Conservation (phyloP, 495 filamentous ascomycete species). For the Hamigera avellanea region DNA sequence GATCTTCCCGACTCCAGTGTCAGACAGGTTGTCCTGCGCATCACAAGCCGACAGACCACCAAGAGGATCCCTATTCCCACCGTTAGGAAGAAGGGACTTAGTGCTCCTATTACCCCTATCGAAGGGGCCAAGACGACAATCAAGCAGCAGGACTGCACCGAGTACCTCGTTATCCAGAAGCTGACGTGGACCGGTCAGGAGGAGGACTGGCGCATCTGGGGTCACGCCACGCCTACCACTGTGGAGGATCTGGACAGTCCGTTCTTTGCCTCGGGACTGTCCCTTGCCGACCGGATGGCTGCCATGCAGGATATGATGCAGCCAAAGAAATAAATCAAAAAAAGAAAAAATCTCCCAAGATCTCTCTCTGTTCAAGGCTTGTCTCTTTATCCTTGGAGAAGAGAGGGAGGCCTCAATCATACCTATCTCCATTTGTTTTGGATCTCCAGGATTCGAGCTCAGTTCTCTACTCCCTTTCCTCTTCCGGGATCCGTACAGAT, state of each 20-base stretch:
- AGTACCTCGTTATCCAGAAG: constrained; percentile 72
- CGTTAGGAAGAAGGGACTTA: background rate
- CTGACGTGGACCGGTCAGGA: constrained; percentile 42
- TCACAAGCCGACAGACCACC: constrained; percentile 52
- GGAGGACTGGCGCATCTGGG: constrained; percentile 66
- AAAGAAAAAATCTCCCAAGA: too few species aligned
- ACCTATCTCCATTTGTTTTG: too few species aligned
- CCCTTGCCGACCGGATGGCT: constrained; percentile 20
- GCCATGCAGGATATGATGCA: constrained; percentile 19
- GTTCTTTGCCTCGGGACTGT: constrained; percentile 21
- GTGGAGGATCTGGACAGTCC: constrained; percentile 31
- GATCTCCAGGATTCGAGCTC: too few species aligned
- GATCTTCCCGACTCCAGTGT: constrained; percentile 34
- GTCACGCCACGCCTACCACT: constrained; percentile 49
- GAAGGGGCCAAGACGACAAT: constrained; percentile 7
- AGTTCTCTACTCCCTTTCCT: too few species aligned
- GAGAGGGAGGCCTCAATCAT: too few species aligned
- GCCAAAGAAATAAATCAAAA: constrained; percentile 6
- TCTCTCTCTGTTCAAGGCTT: too few species aligned
- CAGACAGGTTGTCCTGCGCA: constrained; percentile 62
- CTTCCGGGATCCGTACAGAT: too few species aligned
- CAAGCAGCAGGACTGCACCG: constrained; percentile 51
- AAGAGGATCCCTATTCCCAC: constrained; percentile 10
- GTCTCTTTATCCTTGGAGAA: too few species aligned
- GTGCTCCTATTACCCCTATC: background rate